These are phyloP conservation scores for Canariomyces notabilis DNA, from an alignment of 2,329 filamentous ascomycete species.

Conservation along the genomic window DNA sequence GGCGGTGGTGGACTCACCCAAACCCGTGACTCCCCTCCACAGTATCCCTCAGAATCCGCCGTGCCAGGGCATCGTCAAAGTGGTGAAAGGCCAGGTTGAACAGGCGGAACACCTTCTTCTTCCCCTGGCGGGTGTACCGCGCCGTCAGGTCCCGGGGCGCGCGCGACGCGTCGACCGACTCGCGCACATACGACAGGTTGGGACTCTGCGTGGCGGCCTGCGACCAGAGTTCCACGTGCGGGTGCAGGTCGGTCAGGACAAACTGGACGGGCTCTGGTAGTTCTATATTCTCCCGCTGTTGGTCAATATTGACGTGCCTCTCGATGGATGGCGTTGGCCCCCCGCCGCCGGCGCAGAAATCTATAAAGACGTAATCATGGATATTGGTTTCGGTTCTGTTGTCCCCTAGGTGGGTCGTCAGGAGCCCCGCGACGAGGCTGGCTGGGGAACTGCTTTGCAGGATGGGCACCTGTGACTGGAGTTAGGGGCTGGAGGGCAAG, in stretches of 20 bases:
- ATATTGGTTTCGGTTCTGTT: too few relatives aligned
- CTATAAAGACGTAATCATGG: constrained; percentile 58
- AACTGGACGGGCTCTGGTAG: constrained; percentile 43
- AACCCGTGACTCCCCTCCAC: constrained; percentile 58
- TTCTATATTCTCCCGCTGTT: constrained; percentile 11
- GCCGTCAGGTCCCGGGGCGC: constrained; percentile 48
- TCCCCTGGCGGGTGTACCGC: constrained; percentile 29
- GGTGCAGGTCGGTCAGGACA: constrained; percentile 62
- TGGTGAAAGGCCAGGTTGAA: constrained; percentile 76
- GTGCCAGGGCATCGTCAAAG: constrained; percentile 61
- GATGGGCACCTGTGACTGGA: constrained; percentile 36
- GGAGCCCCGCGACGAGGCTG: constrained; percentile 52
- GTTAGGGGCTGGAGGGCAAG: background rate
- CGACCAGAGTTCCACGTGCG: constrained; percentile 57
- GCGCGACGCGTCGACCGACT: constrained; percentile 60
- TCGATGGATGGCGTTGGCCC: constrained; percentile 65
- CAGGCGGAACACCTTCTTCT: constrained; percentile 58
- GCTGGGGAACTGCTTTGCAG: constrained; percentile 55
- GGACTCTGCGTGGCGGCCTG: constrained; percentile 46
- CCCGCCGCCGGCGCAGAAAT: constrained; percentile 72
- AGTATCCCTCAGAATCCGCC: constrained; percentile 58
- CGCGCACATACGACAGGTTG: constrained; percentile 54
- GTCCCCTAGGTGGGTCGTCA: constrained; percentile 46
- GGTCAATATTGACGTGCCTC: constrained; percentile 48
- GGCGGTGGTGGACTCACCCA: constrained; percentile 35